phyloP scores from a whole-genome alignment of 2,329 filamentous ascomycete species.

The Rhynchosporium agropyri region DNA sequence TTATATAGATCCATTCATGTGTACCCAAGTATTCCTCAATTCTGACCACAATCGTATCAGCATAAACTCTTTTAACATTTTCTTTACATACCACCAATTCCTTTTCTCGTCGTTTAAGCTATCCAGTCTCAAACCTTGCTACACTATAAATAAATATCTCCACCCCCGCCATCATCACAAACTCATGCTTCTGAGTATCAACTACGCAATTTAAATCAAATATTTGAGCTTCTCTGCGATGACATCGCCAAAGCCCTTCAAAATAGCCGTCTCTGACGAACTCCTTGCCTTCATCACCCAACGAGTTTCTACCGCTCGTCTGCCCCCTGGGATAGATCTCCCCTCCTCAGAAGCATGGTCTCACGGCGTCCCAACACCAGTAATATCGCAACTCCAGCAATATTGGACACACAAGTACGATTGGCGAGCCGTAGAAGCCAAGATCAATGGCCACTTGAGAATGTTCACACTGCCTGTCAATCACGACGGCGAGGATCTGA shows the following conservation, averaged over 20 bases:
- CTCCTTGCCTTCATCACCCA: constrained; percentile 35
- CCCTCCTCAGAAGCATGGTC: constrained; percentile 29
- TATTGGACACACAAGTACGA: constrained; percentile 41
- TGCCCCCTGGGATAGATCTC: constrained; percentile 30
- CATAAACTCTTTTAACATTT: too few species aligned
- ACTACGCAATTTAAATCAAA: not conserved
- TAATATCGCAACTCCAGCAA: constrained; percentile 28
- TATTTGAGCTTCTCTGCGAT: not conserved
- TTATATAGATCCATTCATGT: too few species aligned
- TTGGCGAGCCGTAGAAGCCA: constrained; percentile 38
- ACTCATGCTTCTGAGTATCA: not conserved
- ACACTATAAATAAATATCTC: not conserved
- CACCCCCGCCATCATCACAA: not conserved
- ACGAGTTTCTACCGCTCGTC: constrained; percentile 35
- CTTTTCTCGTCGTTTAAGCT: too few species aligned
- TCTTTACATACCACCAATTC: too few species aligned
- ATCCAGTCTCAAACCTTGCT: too few species aligned
- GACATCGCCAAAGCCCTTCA: constrained; percentile 35
- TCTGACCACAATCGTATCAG: too few species aligned
- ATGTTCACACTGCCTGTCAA: constrained; percentile 40
- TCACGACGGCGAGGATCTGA: constrained; percentile 45
- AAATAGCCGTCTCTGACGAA: constrained; percentile 34
- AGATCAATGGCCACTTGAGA: constrained; percentile 38
- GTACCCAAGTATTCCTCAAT: too few species aligned
- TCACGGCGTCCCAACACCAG: constrained; percentile 28